Evolutionary conservation across 108 stramenopile species (phyloP), one percentile per base, ranked within the genome.

Genomic region (Cyclotella atomus): DNA sequence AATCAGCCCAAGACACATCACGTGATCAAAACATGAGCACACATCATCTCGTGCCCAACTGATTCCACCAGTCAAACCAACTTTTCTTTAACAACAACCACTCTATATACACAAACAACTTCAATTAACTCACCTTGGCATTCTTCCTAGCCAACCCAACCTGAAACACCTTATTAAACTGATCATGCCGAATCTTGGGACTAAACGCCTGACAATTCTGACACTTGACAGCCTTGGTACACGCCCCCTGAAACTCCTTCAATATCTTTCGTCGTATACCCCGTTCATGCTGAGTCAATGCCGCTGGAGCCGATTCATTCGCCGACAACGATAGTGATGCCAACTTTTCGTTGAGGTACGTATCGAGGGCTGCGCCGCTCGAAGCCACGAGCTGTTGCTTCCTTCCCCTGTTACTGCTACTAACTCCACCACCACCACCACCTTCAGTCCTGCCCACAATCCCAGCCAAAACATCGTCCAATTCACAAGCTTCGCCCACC

Each of bases 101-200:
- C 29, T 0, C 57, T 41, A 16, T 32, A 59, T 30, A 35, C 2
- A n/a, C n/a, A n/a, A n/a, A n/a, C n/a, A n/a, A n/a, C n/a, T n/a
- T n/a, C n/a, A n/a, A n/a, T n/a, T 10, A 3, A 62, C 29, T 46
- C 28, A 65, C 64, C 64, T 65, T 47, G 12, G 29, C 64, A 30
- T 77, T 61, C 46, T 68, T 71, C 5, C 67, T 76, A 2, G 83
- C 45, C 23, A 97, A 44, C 0, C 83, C 65, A 30, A 77, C 68
- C 66, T 91, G 91, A 76, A 99, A 99, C 32, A 99, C 77, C 72
- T 99, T 99, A 79, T 96, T 93, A 84, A 74, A 84, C 36, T 95
- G 93, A 84, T 98, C 98, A 75, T 98, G 97, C 7, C 98, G 87
- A 44, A 99, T 81, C 70, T 79, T 91, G 21, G 96, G 95, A 5